Conservation (phyloP, 208 protist species). For the Crithidia brevicula region DNA sequence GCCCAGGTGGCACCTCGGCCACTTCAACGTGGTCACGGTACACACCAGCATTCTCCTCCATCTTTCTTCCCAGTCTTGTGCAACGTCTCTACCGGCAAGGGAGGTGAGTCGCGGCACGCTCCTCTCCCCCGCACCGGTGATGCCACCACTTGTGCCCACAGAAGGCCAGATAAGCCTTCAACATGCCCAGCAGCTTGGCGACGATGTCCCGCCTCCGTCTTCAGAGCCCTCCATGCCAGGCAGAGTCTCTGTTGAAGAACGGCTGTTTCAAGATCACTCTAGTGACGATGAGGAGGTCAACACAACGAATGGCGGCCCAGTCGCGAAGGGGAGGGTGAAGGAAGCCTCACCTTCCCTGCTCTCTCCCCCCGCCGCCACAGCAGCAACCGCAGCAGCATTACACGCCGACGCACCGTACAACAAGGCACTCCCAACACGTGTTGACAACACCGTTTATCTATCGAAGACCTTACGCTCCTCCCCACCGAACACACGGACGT, state of each 20-base stretch:
- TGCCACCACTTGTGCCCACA: not conserved
- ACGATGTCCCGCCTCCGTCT: not conserved
- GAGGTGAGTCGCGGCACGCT: not conserved
- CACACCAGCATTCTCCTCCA: constrained; percentile 16
- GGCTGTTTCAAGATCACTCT: constrained; percentile 8
- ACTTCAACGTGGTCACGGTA: constrained; percentile 38
- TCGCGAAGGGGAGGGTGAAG: not conserved
- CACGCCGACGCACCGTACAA: too few relatives aligned
- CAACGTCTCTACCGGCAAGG: not conserved
- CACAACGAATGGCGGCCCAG: not conserved
- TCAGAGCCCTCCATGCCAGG: not conserved
- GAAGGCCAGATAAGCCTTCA: too few relatives aligned
- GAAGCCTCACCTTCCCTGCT: too few relatives aligned
- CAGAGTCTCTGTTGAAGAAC: constrained; percentile 8
- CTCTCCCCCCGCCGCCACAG: not conserved
- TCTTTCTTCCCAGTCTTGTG: not conserved
- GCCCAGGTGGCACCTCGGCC: constrained; percentile 9
- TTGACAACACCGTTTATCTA: too few relatives aligned
- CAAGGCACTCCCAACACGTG: too few relatives aligned
- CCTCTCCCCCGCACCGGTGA: not conserved
- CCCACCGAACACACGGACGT: not conserved
- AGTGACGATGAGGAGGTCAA: constrained; percentile 1
- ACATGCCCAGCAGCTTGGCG: not conserved
- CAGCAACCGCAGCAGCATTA: not conserved
- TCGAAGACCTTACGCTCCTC: not conserved